A percentile compares a stretch with the other conserved stretches of the same genome.
Evolutionary conservation across 1,139 yeast species (phyloP).

Genomic region (Hyphopichia khmerensis): DNA sequence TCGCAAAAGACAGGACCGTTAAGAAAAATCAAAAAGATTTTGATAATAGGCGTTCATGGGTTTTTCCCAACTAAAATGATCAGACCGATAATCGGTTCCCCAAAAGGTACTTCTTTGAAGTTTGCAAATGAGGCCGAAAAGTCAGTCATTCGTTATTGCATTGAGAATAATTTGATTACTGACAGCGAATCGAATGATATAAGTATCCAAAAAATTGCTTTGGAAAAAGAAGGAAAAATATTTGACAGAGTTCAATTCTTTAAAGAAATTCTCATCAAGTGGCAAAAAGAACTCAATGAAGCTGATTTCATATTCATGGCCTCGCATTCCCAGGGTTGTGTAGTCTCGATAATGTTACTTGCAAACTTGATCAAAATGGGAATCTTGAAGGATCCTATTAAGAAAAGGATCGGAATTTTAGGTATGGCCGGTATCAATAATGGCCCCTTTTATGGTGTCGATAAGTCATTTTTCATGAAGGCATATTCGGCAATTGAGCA

Average conservation of each 20-base stretch:
- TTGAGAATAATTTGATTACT: constrained; percentile 47
- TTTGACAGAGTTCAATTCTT: constrained; percentile 82
- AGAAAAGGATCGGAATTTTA: constrained; percentile 65
- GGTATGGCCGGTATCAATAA: constrained; percentile 96
- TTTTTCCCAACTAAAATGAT: constrained; percentile 87
- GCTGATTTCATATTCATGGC: constrained; percentile 90
- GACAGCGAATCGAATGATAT: constrained; percentile 42
- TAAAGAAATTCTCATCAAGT: constrained; percentile 66
- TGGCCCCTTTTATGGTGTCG: constrained; percentile 91
- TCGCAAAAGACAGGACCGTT: constrained; percentile 32
- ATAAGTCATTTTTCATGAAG: constrained; percentile 76
- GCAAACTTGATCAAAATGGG: constrained; percentile 74
- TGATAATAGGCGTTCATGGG: constrained; percentile 93
- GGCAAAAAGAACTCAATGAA: constrained; percentile 65
- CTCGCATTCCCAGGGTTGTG: constrained; percentile 94
- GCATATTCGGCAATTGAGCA: constrained; percentile 91
- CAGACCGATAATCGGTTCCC: constrained; percentile 85
- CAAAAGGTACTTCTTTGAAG: constrained; percentile 87
- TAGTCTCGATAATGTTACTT: constrained; percentile 78
- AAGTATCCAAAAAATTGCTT: constrained; percentile 82
- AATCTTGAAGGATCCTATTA: constrained; percentile 47
- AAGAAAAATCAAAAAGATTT: constrained; percentile 47
- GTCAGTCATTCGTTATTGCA: constrained; percentile 72
- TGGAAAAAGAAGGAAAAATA: constrained; percentile 90
- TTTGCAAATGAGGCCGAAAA: constrained; percentile 86